phyloP scores from a whole-genome alignment of 73 alveolate genomes.

The Paramecium caudatum region DNA sequence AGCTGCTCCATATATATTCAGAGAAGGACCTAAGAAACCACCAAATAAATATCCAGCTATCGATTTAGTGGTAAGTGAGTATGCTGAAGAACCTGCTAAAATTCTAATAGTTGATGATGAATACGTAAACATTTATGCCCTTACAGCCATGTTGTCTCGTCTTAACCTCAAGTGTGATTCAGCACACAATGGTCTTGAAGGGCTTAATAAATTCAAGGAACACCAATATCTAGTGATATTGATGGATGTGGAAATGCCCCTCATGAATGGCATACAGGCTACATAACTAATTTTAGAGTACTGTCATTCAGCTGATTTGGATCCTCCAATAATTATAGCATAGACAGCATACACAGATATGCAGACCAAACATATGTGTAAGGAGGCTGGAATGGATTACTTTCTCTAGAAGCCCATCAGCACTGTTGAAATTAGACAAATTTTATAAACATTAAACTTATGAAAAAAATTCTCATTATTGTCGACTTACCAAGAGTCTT shows the following conservation, averaged over 20 bases:
- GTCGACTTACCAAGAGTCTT: conserved; percentile 19
- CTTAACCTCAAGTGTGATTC: conserved; percentile 19
- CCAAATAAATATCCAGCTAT: not conserved
- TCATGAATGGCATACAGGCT: conserved; percentile 49
- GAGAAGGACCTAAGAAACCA: conserved; percentile 42
- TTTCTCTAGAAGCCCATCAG: conserved; percentile 15
- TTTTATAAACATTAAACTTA: conserved; percentile 10
- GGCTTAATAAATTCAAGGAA: conserved; percentile 3
- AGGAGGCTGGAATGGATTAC: conserved; percentile 47
- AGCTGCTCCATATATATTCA: not conserved
- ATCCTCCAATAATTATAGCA: conserved; percentile 22
- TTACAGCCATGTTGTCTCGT: not conserved
- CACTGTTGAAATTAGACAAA: conserved; percentile 26
- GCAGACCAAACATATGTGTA: not conserved
- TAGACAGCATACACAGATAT: conserved; percentile 57
- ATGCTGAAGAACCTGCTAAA: conserved; percentile 22
- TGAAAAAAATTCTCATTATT: conserved; percentile 42
- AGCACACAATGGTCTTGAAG: conserved; percentile 60
- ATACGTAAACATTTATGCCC: conserved; percentile 60
- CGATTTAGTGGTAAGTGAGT: conserved; percentile 16
- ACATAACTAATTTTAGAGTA: not conserved
- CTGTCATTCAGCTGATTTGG: not conserved
- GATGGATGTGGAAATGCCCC: conserved; percentile 66
- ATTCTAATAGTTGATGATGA: conserved; percentile 57
- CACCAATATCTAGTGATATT: not conserved